Conservation (phyloP, 78 protist genomes). For the Dictyostelium capitatum region DNA sequence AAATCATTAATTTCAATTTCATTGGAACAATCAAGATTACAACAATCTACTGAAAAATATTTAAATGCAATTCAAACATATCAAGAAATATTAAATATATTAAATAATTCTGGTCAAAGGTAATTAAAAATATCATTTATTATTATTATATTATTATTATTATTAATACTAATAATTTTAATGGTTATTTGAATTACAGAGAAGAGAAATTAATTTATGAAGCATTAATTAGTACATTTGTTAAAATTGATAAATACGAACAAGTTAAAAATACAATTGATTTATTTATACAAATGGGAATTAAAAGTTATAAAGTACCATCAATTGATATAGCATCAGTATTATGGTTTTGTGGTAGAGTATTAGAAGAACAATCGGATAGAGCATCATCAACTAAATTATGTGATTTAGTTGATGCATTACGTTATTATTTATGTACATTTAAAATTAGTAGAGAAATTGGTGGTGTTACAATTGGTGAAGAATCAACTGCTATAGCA, state of each 20-base stretch:
- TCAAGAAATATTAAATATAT: conserved; percentile 13
- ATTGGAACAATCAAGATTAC: background rate
- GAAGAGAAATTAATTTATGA: conserved; percentile 49
- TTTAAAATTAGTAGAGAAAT: conserved; percentile 63
- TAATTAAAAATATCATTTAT: no score
- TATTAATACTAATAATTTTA: background rate
- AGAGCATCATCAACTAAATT: conserved; percentile 28
- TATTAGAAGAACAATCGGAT: conserved; percentile 67
- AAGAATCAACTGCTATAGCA: conserved; percentile 56
- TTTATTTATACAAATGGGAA: conserved; percentile 34
- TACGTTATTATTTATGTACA: conserved; percentile 71
- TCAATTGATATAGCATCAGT: conserved; percentile 50
- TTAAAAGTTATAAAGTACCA: conserved; percentile 32
- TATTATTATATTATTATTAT: background rate
- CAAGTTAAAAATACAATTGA: conserved; percentile 23
- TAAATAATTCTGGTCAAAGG: conserved; percentile 24
- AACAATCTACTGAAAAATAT: background rate
- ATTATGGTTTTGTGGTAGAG: conserved; percentile 32
- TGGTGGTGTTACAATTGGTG: conserved; percentile 57
- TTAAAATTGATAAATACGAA: conserved; percentile 24
- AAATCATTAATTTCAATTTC: conserved; percentile 3
- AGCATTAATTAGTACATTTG: conserved; percentile 1
- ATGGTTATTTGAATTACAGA: background rate
- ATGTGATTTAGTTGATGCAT: conserved; percentile 66
- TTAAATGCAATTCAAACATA: background rate